Evolutionary conservation across 2,329 filamentous ascomycete genomes (phyloP), one percentile per base, ranked within the genome.

Genomic region (Aspergillus sp.): DNA sequence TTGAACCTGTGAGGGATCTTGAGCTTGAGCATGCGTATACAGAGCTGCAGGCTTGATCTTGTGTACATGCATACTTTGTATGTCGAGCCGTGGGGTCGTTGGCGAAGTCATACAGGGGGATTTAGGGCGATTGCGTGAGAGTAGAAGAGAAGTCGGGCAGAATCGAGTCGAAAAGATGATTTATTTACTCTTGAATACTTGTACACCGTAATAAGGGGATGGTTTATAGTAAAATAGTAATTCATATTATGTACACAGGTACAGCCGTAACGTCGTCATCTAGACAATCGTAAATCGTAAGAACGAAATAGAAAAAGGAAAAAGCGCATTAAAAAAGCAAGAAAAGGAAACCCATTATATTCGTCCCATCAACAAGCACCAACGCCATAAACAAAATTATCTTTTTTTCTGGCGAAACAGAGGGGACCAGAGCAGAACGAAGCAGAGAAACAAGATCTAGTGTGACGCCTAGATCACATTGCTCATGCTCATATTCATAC

Each of bases 391-490:
- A 17, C 53, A 55, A 55, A 8, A 48, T 17, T n/a, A 15, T 34
- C 19, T 19, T n/a, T 43, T 50, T 56, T 57, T 7, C 25, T 7
- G 6, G 9, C 34, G 13, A 17, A 11, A 41, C 34, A 47, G 11
- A n/a, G 38, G 17, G n/a, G n/a, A 47, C 11, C 22, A 9, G 45
- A 48, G 46, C 15, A 41, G 34, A 64, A 62, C 2, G 38, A 47
- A 58, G 28, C 54, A 61, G 47, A 64, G 54, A 22, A 55, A 54
- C 46, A 54, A 23, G 43, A 56, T 8, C 47, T 69, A 78, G 74
- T 74, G 75, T 77, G 76, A 77, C 75, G 74, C 73, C 74, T 79
- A 80, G 59, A 80, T 77, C 73, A 79, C 71, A 65, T 79, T 79
- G 59, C 75, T 75, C 73, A 77, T 79, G 60, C 76, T 75, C 73